Evolutionary conservation across 805 yeast genomes (phyloP), one percentile per base, ranked within the genome.

Genomic region (Yamadazyma ubonensis): DNA sequence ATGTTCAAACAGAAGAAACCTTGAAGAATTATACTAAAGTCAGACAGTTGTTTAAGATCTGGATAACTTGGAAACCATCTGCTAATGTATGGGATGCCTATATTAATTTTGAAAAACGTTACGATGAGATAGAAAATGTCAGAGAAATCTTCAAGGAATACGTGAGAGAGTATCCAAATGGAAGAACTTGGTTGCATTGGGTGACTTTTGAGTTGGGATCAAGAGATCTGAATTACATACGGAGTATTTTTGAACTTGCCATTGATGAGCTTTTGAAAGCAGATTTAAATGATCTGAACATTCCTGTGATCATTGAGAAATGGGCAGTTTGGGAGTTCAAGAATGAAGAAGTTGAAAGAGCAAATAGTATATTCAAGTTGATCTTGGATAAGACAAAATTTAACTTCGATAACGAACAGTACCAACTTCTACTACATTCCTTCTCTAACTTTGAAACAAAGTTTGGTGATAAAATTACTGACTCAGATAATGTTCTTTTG

Each of bases 31-130:
- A 77, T 29, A 57, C 65, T 4, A 81, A 82, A 6, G 83, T 83
- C 2, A 62, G 95, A 36, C 59, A 62, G 10, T 69, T 91, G 5
- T 90, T 83, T 59, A 79, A 81, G 43, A 71, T 83, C 41, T 91
- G 99, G 99, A 64, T 85, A 36, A 64, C 68, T 18, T 85, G 95
- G 88, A 78, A 77, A 45, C 96, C 96, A 0, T 67, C 65, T 8
- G 52, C 53, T 3, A 64, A 71, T 9, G 93, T 86, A 0, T 90
- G 95, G 93, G 75, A 72, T 36, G 76, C 90, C 3, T 90, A 75
- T 53, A 65, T 87, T 18, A 76, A 76, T 39, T 81, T 88, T 63
- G 96, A 87, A 57, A 73, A 67, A 37, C 65, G 96, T 37, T 81
- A 84, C 51, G 72, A 70, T 17, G 81, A 81, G 42, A 48, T 49